These are phyloP conservation scores for Neurospora africana DNA, from an alignment of 495 filamentous ascomycete species.

Conservation along the genomic window DNA sequence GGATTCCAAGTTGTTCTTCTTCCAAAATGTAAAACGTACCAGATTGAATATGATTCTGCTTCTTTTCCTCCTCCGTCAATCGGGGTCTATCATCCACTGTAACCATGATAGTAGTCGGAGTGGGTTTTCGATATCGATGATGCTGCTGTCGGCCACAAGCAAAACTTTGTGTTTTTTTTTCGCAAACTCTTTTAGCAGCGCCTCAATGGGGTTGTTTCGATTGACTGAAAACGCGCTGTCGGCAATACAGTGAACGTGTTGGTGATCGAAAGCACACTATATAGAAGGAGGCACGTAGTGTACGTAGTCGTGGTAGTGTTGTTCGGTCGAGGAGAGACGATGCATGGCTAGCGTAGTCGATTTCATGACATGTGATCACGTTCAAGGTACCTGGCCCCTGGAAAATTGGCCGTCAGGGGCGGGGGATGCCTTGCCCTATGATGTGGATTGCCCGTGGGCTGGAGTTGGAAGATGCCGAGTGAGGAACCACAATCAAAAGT, in stretches of 20 bases:
- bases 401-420: not conserved
- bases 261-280: not conserved
- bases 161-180: not conserved
- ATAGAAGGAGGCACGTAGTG: not conserved
- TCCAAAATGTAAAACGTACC: conserved; percentile 19
- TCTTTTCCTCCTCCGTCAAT: conserved; percentile 77
- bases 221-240: not conserved
- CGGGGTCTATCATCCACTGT: conserved; percentile 52
- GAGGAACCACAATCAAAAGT: not conserved
- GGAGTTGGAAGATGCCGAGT: not conserved
- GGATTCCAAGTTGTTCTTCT: not conserved
- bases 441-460: not conserved
- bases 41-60: conserved; percentile 79
- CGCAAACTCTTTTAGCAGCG: not conserved
- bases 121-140: not conserved
- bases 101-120: not conserved
- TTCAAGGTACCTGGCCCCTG: not conserved
- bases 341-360: not conserved
- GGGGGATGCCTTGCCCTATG: not conserved
- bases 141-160: not conserved
- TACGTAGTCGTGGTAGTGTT: not conserved
- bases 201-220: not conserved
- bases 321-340: not conserved
- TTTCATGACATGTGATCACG: not conserved
- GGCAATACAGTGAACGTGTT: not conserved